Conservation (phyloP, 768 basidiomycete genomes). For the Obba rivulosa region DNA sequence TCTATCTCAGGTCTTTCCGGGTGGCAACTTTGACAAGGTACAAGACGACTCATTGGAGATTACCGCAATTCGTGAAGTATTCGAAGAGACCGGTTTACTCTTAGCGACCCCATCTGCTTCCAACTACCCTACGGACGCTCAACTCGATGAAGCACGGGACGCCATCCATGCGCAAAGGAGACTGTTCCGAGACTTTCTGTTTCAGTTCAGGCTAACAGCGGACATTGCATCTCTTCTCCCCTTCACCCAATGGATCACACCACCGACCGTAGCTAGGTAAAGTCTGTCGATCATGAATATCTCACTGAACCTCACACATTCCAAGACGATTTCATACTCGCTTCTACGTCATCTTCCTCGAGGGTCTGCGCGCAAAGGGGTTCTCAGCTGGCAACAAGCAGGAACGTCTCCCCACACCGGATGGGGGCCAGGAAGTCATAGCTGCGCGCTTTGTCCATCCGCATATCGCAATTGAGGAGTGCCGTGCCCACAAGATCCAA, state of each 20-base stretch:
- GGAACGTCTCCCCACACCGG: slow-evolving; percentile 60
- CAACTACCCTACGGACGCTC: slow-evolving; percentile 27
- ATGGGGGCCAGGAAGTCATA: slow-evolving; percentile 67
- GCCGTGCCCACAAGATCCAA: slow-evolving; percentile 41
- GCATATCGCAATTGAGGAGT: slow-evolving; percentile 45
- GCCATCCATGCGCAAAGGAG: slow-evolving; percentile 49
- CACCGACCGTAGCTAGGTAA: slow-evolving; percentile 47
- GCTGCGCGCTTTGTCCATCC: slow-evolving; percentile 64
- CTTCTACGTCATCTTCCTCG: slow-evolving; percentile 64
- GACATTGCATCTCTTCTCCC: slow-evolving; percentile 49
- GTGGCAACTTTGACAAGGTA: slow-evolving; percentile 58
- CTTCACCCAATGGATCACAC: slow-evolving; percentile 75
- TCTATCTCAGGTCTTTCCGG: slow-evolving; percentile 61
- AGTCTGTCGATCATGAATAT: background rate
- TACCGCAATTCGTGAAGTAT: slow-evolving; percentile 72
- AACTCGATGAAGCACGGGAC: slow-evolving; percentile 49
- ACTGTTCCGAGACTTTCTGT: slow-evolving; percentile 50
- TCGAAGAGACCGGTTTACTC: slow-evolving; percentile 69
- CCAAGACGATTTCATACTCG: slow-evolving; percentile 65
- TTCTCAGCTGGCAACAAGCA: slow-evolving; percentile 51
- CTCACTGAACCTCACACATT: background rate
- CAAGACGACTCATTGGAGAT: slow-evolving; percentile 53
- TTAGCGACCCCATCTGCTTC: slow-evolving; percentile 39
- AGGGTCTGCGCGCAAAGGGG: slow-evolving; percentile 34
- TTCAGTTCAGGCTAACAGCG: slow-evolving; percentile 35